Evolutionary conservation across 2,329 filamentous ascomycete species (phyloP).

Genomic region (Cladobotryum protrusum): DNA sequence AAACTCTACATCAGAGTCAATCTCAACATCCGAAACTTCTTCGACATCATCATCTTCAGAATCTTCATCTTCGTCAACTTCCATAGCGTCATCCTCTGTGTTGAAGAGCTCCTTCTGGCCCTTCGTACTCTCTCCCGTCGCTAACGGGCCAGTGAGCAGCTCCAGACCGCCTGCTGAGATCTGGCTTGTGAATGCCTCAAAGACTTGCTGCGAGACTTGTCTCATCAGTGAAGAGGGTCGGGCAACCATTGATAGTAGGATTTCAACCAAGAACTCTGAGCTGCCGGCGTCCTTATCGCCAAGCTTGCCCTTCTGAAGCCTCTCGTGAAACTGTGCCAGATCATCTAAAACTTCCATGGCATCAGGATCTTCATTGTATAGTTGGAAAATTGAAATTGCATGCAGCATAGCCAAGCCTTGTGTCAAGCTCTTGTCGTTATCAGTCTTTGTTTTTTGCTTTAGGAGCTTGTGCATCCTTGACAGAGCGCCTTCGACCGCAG

Average conservation of each 20-base stretch:
- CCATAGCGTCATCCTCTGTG: conserved; percentile 55
- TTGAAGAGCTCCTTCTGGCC: conserved; percentile 85
- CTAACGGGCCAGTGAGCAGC: conserved; percentile 60
- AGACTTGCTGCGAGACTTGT: conserved; percentile 82
- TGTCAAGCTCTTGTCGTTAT: conserved; percentile 34
- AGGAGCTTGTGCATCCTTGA: conserved; percentile 48
- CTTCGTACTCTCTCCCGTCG: conserved; percentile 70
- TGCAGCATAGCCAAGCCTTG: conserved; percentile 75
- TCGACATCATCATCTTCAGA: conserved; percentile 39
- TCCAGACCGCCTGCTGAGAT: conserved; percentile 69
- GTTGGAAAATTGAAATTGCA: conserved; percentile 75
- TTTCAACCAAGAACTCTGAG: conserved; percentile 74
- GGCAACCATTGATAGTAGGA: conserved; percentile 82
- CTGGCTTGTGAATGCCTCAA: conserved; percentile 70
- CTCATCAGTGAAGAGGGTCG: conserved; percentile 79
- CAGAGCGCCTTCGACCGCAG: conserved; percentile 46
- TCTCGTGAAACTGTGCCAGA: conserved; percentile 67
- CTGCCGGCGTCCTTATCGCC: conserved; percentile 48
- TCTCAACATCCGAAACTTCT: conserved; percentile 35
- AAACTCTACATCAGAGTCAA: conserved; percentile 44
- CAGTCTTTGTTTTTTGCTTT: conserved; percentile 32
- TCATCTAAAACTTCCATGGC: conserved; percentile 77
- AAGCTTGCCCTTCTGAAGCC: conserved; percentile 44
- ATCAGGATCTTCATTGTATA: conserved; percentile 86
- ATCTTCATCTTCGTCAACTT: conserved; percentile 39